These are phyloP conservation scores for Bruguiera hainesii DNA, from an alignment of 441 rosid species.

Conservation along the genomic window DNA sequence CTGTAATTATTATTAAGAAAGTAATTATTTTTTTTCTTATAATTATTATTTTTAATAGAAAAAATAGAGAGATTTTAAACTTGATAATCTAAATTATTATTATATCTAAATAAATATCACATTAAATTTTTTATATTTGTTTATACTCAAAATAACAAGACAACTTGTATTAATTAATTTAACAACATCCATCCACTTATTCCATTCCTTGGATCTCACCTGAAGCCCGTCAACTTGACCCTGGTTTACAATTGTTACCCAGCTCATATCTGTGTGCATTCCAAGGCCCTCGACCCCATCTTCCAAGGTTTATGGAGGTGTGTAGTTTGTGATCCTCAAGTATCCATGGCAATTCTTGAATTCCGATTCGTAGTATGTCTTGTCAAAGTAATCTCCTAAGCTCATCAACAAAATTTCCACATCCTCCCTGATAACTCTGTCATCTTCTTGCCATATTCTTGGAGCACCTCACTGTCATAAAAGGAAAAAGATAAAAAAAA, in stretches of 20 bases:
- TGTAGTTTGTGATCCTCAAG: constrained; percentile 45
- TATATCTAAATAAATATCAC: too few relatives aligned
- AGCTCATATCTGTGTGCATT: constrained; percentile 61
- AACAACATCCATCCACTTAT: constrained; percentile 36
- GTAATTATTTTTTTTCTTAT: too few relatives aligned
- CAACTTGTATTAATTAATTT: too few relatives aligned
- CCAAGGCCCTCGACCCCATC: constrained; percentile 52
- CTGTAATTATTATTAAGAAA: too few relatives aligned
- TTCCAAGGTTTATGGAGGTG: constrained; percentile 31
- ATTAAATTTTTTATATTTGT: too few relatives aligned
- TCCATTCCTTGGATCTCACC: constrained; percentile 48
- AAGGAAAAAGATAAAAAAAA: neutral
- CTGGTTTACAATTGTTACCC: constrained; percentile 48
- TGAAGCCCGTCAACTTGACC: constrained; percentile 52
- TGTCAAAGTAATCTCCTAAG: constrained; percentile 32
- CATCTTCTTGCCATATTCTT: constrained; percentile 48
- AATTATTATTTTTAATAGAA: too few relatives aligned
- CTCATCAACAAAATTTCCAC: constrained; percentile 29
- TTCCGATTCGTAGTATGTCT: constrained; percentile 33
- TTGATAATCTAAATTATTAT: too few relatives aligned
- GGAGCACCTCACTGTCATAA: constrained; percentile 29
- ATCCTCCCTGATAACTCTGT: constrained; percentile 35
- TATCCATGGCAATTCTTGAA: constrained; percentile 50
- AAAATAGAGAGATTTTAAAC: too few relatives aligned
- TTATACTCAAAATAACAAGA: too few relatives aligned